Percentiles rank a stretch among this genome's conserved stretches.
Conservation (phyloP, 2,329 filamentous ascomycete genomes). For the Penicillium griseofulvum region DNA sequence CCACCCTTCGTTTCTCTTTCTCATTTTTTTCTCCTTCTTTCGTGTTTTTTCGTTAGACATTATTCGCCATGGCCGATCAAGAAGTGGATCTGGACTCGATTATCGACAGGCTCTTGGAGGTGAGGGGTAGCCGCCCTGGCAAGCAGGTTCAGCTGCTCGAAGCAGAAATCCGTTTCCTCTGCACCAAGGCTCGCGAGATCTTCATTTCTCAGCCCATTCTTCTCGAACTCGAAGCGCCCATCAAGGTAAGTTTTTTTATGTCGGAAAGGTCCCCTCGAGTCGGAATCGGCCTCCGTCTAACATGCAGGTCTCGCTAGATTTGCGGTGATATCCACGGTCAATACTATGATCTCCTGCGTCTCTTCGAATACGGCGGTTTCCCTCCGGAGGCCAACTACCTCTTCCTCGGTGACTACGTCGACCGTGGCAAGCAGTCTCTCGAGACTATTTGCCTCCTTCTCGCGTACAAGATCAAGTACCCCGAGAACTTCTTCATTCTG, state of each 20-base stretch:
- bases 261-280: not conserved
- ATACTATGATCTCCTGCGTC: constrained; percentile 94
- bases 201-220: constrained; percentile 99
- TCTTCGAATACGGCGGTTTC: constrained; percentile 98
- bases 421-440: constrained; percentile 97
- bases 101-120: constrained; percentile 96
- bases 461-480: constrained; percentile 99
- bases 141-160: constrained; percentile 98
- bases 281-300: constrained; percentile 15
- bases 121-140: constrained; percentile 93
- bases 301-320: constrained; percentile 61
- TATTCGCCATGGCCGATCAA: constrained; percentile 66
- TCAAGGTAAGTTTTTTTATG: constrained; percentile 68
- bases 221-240: constrained; percentile 94
- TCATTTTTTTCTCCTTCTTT: constrained; percentile 24
- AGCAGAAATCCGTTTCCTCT: constrained; percentile 92
- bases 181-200: constrained; percentile 98
- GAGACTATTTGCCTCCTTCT: constrained; percentile 97
- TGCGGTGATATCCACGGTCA: constrained; percentile 99
- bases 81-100: constrained; percentile 99
- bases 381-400: constrained; percentile 99
- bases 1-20: constrained; percentile 23
- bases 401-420: constrained; percentile 98
- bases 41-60: constrained; percentile 32
- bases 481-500: constrained; percentile 98